Conservation (phyloP, 345 rosid genomes). For the Camelina laxa region DNA sequence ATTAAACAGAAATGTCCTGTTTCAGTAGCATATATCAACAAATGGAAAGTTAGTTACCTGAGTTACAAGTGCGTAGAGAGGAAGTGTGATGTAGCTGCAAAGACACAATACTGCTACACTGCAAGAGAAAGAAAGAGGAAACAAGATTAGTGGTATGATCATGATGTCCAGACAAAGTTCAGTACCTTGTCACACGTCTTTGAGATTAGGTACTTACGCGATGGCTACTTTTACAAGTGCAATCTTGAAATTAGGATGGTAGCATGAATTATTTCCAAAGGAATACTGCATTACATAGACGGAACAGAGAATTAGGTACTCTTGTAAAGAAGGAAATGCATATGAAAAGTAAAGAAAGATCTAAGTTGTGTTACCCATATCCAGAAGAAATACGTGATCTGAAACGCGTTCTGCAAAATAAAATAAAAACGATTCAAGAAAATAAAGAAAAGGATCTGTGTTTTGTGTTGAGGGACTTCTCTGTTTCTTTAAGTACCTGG, state of each 20-base stretch:
- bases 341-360: background rate
- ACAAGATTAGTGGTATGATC: background rate
- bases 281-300: slow-evolving; percentile 59
- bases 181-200: background rate
- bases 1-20: background rate
- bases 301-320: slow-evolving; percentile 13
- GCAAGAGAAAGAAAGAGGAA: slow-evolving; percentile 33
- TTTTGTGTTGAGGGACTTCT: background rate
- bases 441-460: background rate
- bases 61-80: slow-evolving; percentile 87
- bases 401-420: slow-evolving; percentile 87
- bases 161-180: background rate
- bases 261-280: slow-evolving; percentile 73
- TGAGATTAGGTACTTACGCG: slow-evolving; percentile 61
- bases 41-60: slow-evolving; percentile 59
- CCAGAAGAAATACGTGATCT: slow-evolving; percentile 96
- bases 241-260: slow-evolving; percentile 63
- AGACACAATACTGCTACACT: slow-evolving; percentile 64
- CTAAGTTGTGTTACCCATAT: slow-evolving; percentile 67
- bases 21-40: background rate
- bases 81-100: slow-evolving; percentile 95
- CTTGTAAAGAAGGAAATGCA: background rate
- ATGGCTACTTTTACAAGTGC: slow-evolving; percentile 60
- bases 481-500: slow-evolving; percentile 57
- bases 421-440: slow-evolving; percentile 7